phyloP scores from a whole-genome alignment of 768 basidiomycete species.

The Boletus huronensis region DNA sequence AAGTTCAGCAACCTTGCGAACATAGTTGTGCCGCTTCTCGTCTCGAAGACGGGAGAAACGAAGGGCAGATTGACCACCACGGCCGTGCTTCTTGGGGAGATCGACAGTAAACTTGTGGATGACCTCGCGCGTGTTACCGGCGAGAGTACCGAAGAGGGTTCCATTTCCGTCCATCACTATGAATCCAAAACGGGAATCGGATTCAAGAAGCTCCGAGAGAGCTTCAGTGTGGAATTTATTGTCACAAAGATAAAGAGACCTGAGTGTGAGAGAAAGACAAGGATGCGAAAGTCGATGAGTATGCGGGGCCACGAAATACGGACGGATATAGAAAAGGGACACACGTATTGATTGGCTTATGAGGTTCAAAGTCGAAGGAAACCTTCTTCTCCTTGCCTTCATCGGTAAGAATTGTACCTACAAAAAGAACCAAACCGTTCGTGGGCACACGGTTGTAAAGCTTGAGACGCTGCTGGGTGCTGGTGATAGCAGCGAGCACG shows the following conservation, averaged over 20 bases:
- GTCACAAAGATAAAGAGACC: conserved; percentile 97
- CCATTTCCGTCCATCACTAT: conserved; percentile 99
- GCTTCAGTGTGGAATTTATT: conserved; percentile 99
- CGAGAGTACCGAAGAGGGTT: conserved; percentile 90
- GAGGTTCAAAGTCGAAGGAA: conserved; percentile 97
- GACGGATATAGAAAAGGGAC: conserved; percentile 26
- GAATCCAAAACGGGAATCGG: conserved; percentile 97
- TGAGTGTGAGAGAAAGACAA: conserved; percentile 29
- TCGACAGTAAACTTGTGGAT: conserved; percentile 99
- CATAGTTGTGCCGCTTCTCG: conserved; percentile 99
- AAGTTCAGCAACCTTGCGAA: conserved; percentile 95
- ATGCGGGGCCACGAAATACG: not conserved
- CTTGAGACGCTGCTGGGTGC: conserved; percentile 96
- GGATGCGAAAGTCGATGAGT: not conserved
- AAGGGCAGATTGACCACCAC: conserved; percentile 98
- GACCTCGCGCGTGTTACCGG: conserved; percentile 96
- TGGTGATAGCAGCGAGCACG: conserved; percentile 96
- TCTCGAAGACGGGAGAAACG: conserved; percentile 99
- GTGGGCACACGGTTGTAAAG: conserved; percentile 95
- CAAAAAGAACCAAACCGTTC: conserved; percentile 95
- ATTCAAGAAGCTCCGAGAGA: conserved; percentile 92
- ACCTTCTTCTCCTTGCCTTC: conserved; percentile 99
- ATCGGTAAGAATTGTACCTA: conserved; percentile 95
- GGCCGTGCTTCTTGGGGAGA: conserved; percentile 98
- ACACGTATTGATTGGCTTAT: conserved; percentile 98